Evolutionary conservation across 495 filamentous ascomycete species (phyloP).

Genomic region (Podospora sp.): DNA sequence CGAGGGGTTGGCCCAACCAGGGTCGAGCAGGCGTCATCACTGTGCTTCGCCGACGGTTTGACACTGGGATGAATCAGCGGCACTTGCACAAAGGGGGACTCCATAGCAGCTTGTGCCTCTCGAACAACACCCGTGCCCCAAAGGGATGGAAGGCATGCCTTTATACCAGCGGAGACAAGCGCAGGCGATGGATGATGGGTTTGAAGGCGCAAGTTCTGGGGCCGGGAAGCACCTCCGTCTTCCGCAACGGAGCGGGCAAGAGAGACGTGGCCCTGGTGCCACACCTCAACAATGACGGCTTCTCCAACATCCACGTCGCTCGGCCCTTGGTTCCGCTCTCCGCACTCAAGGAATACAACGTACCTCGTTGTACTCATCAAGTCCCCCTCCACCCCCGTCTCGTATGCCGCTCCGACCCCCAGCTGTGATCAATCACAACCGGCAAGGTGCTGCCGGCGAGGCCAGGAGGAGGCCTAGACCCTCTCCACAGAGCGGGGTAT

Average conservation of each 20-base stretch:
- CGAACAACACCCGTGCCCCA: neutral
- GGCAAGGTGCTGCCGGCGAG: neutral
- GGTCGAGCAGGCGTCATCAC: neutral
- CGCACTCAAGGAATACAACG: slow-evolving; percentile 9
- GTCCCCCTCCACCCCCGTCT: neutral
- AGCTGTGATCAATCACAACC: neutral
- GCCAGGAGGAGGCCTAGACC: slow-evolving; percentile 11
- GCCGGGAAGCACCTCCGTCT: slow-evolving; percentile 1
- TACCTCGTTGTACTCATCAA: slow-evolving; percentile 13
- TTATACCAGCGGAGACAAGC: slow-evolving; percentile 10
- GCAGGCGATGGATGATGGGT: neutral
- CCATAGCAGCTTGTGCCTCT: neutral
- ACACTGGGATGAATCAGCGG: neutral
- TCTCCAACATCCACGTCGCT: neutral
- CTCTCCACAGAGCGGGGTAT: slow-evolving; percentile 15
- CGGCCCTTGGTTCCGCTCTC: slow-evolving; percentile 5
- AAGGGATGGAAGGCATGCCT: slow-evolving; percentile 7
- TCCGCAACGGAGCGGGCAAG: slow-evolving; percentile 7
- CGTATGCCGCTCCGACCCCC: neutral
- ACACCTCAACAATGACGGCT: neutral
- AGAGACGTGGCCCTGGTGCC: neutral
- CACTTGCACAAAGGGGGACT: neutral
- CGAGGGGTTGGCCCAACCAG: neutral
- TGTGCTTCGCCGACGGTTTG: neutral
- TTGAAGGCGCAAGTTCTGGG: neutral